Conservation (phyloP, 805 yeast genomes). For the Novakomyces olei region DNA sequence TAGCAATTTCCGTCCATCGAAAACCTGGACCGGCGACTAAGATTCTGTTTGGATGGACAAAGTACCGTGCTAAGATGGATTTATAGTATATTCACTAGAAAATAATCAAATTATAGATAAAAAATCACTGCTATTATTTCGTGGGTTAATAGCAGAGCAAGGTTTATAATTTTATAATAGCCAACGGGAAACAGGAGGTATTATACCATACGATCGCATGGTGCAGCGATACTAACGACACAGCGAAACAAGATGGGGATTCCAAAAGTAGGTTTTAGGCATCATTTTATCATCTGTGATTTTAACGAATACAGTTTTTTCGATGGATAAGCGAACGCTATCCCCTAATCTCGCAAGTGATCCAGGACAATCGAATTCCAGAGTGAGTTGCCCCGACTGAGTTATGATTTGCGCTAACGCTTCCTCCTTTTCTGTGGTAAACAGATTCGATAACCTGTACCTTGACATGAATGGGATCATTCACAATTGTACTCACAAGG, state of each 20-base stretch:
- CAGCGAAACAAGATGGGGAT: conserved; percentile 5
- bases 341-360: conserved; percentile 80
- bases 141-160: too few relatives aligned
- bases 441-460: conserved; percentile 64
- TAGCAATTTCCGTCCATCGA: too few relatives aligned
- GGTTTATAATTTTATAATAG: too few relatives aligned
- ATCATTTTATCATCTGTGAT: neutral
- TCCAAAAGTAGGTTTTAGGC: conserved; percentile 2
- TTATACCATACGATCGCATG: too few relatives aligned
- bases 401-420: neutral
- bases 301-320: conserved; percentile 34
- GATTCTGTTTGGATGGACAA: too few relatives aligned
- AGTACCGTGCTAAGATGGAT: too few relatives aligned
- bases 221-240: too few relatives aligned
- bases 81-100: too few relatives aligned
- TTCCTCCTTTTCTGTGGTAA: neutral
- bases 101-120: too few relatives aligned
- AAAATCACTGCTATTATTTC: too few relatives aligned
- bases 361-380: conserved; percentile 63
- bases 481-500: conserved; percentile 77
- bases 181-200: too few relatives aligned
- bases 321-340: conserved; percentile 96
- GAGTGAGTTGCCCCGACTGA: conserved; percentile 22
- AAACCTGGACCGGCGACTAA: too few relatives aligned
- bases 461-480: conserved; percentile 94